A percentile compares a stretch with the other conserved stretches of the same genome.
These are phyloP conservation scores for Pythium phragmitis DNA, from an alignment of 352 stramenopile species.

Conservation along the genomic window DNA sequence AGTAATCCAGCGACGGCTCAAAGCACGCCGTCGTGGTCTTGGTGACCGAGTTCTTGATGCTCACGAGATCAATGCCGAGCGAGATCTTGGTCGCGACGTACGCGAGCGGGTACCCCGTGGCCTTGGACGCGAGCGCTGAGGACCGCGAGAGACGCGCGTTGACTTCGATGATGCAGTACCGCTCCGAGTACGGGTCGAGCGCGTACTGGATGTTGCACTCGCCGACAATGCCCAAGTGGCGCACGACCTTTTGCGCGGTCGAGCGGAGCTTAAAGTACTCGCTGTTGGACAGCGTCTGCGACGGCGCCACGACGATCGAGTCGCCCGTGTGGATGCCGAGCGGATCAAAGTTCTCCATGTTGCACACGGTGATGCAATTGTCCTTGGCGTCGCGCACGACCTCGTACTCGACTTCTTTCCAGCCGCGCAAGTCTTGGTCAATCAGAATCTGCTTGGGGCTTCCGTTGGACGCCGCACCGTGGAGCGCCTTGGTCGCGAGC, in stretches of 20 bases:
- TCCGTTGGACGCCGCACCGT: constrained; percentile 71
- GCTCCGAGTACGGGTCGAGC: constrained; percentile 87
- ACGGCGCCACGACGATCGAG: constrained; percentile 93
- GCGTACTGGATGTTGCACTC: constrained; percentile 97
- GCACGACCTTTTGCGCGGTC: constrained; percentile 91
- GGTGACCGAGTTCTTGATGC: constrained; percentile 86
- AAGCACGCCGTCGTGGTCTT: constrained; percentile 94
- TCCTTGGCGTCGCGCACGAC: constrained; percentile 92
- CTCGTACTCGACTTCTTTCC: constrained; percentile 98
- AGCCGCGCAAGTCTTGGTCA: constrained; percentile 96
- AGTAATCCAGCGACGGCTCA: constrained; percentile 96
- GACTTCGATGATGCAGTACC: constrained; percentile 92
- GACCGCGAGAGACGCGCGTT: constrained; percentile 94
- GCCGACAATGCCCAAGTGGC: constrained; percentile 93
- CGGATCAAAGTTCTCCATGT: constrained; percentile 96
- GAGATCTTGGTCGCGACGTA: constrained; percentile 95
- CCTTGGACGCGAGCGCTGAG: constrained; percentile 93
- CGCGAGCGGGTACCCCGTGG: constrained; percentile 95
- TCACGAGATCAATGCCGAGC: constrained; percentile 91
- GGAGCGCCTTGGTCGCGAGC: constrained; percentile 66
- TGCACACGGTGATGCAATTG: constrained; percentile 96
- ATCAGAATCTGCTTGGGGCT: constrained; percentile 96
- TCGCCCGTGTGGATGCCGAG: constrained; percentile 93
- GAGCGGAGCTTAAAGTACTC: constrained; percentile 95
- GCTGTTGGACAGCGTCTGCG: constrained; percentile 91